phyloP scores from a whole-genome alignment of 2,329 filamentous ascomycete species.

The Colletotrichum godetiae region DNA sequence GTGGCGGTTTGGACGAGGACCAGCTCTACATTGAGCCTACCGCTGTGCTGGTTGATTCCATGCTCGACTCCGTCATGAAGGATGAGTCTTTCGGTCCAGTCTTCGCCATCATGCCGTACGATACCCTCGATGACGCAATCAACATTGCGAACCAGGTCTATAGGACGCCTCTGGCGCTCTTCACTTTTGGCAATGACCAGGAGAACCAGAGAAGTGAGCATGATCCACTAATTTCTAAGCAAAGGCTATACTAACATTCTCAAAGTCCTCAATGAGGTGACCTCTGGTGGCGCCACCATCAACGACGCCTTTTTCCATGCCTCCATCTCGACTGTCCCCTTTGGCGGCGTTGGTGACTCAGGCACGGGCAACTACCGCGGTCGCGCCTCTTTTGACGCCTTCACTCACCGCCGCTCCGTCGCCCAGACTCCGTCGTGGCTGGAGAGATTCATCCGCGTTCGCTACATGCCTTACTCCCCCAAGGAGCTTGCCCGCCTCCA shows the following conservation, averaged over 20 bases:
- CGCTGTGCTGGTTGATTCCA: slow-evolving; percentile 82
- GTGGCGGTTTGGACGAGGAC: slow-evolving; percentile 83
- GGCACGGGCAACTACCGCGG: slow-evolving; percentile 84
- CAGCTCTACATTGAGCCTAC: slow-evolving; percentile 92
- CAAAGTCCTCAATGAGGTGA: slow-evolving; percentile 69
- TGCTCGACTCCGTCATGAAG: slow-evolving; percentile 79
- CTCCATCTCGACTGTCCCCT: slow-evolving; percentile 76
- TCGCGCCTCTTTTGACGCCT: slow-evolving; percentile 76
- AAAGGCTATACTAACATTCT: slow-evolving; percentile 22
- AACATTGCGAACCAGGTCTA: slow-evolving; percentile 83
- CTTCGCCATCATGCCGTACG: slow-evolving; percentile 82
- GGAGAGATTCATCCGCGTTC: slow-evolving; percentile 73
- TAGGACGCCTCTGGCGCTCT: slow-evolving; percentile 85
- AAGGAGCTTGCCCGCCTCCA: slow-evolving; percentile 57
- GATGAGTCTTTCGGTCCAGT: slow-evolving; percentile 96
- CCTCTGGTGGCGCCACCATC: slow-evolving; percentile 75
- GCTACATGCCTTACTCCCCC: slow-evolving; percentile 73
- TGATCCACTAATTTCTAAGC: background rate
- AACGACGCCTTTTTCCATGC: slow-evolving; percentile 69
- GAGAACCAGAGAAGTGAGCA: slow-evolving; percentile 79
- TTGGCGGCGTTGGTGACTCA: slow-evolving; percentile 86
- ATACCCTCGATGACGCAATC: slow-evolving; percentile 87
- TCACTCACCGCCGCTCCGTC: slow-evolving; percentile 69
- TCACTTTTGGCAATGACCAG: slow-evolving; percentile 83
- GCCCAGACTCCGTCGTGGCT: slow-evolving; percentile 75